A percentile compares a stretch with the other conserved stretches of the same genome.
Conservation (phyloP, 805 yeast species). For the Ogataea pini region DNA sequence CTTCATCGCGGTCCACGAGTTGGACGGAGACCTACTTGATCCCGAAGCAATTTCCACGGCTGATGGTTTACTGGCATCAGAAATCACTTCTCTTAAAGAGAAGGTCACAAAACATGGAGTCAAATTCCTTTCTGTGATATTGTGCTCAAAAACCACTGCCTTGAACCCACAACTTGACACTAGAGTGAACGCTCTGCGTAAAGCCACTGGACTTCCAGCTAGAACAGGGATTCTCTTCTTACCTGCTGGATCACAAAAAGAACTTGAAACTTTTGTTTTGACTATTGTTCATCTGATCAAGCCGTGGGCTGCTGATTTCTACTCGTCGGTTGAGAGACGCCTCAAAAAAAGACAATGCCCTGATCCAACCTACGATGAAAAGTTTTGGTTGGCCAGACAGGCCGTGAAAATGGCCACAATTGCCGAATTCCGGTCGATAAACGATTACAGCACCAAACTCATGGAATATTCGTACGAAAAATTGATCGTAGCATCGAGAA, state of each 20-base stretch:
- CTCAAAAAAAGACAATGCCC: conserved; percentile 40
- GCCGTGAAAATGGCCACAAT: conserved; percentile 51
- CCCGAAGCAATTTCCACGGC: conserved; percentile 23
- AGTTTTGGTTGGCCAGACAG: conserved; percentile 50
- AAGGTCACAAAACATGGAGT: conserved; percentile 34
- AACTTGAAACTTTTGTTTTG: conserved; percentile 42
- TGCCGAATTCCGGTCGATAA: conserved; percentile 47
- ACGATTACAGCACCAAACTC: conserved; percentile 49
- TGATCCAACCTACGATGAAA: conserved; percentile 24
- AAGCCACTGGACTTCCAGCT: conserved; percentile 44
- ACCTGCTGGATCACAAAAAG: conserved; percentile 43
- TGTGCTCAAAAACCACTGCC: conserved; percentile 33
- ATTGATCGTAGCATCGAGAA: conserved; percentile 41
- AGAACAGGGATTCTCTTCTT: conserved; percentile 46
- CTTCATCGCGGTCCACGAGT: conserved; percentile 45
- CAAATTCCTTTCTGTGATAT: conserved; percentile 38
- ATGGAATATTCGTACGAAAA: conserved; percentile 57
- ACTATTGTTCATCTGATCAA: conserved; percentile 41
- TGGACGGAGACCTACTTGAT: conserved; percentile 35
- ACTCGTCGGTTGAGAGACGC: conserved; percentile 40
- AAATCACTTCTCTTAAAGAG: conserved; percentile 37
- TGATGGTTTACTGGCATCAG: conserved; percentile 39
- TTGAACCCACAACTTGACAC: conserved; percentile 37
- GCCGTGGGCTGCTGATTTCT: conserved; percentile 47
- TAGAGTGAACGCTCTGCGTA: conserved; percentile 40